Conservation (phyloP, 2,329 filamentous ascomycete genomes). For the Polychaeton citri region DNA sequence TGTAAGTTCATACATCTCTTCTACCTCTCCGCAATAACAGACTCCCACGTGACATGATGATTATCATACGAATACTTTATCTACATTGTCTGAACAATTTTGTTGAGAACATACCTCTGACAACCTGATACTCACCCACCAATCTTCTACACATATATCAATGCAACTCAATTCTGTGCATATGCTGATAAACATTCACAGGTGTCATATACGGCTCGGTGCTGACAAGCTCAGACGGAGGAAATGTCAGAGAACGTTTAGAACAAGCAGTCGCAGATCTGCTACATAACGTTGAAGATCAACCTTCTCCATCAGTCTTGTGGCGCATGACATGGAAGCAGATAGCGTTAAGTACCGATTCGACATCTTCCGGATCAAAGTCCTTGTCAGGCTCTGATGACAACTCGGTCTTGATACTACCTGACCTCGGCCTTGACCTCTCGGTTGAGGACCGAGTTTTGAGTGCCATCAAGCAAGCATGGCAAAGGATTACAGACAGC, state of each 20-base stretch:
- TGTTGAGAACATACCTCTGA: conserved; percentile 85
- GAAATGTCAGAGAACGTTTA: conserved; percentile 22
- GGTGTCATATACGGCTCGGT: conserved; percentile 45
- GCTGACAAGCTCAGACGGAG: conserved; percentile 24
- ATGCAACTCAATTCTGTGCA: conserved; percentile 5
- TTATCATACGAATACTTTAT: conserved; percentile 82
- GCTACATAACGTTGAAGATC: conserved; percentile 23
- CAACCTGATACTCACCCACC: conserved; percentile 60
- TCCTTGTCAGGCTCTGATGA: too few relatives aligned
- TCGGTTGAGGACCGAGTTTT: conserved; percentile 62
- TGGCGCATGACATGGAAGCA: conserved; percentile 44
- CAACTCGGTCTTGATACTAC: too few relatives aligned
- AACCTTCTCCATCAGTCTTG: conserved; percentile 27
- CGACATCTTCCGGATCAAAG: too few relatives aligned
- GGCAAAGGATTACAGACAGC: conserved; percentile 50
- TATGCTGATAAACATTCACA: conserved; percentile 27
- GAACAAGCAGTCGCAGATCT: conserved; percentile 30
- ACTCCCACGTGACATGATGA: conserved; percentile 59
- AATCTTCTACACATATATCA: conserved; percentile 11
- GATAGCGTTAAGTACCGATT: conserved; percentile 49
- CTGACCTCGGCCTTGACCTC: conserved; percentile 50
- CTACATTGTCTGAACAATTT: conserved; percentile 95
- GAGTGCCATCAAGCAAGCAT: conserved; percentile 53
- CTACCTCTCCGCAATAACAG: conserved; percentile 5
- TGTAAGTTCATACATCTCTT: conserved; percentile 50